Base-by-base conservation (phyloP, 2,329 filamentous ascomycete species). In the Colletotrichum musae region DNA sequence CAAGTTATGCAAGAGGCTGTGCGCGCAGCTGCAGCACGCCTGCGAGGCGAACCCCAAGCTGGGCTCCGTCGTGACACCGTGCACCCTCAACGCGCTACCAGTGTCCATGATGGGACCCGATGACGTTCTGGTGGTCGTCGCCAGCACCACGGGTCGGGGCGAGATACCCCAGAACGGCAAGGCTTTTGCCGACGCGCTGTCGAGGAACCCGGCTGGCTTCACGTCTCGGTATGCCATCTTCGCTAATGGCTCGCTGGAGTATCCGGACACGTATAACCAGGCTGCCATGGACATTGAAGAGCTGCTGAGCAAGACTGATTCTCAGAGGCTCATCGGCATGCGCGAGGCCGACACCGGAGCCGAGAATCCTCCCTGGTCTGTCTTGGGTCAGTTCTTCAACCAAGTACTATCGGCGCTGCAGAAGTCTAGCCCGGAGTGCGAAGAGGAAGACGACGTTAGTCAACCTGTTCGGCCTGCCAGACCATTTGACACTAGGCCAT, bases 1-100 rank as follows among this genome's bases (percentile, higher is more conserved):
- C 62, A 69, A 69, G 62, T 62, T 69, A 7, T 69, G 66, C 51
- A 69, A 69, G 36, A 66, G 66, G 56, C 56, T 69, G 66, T 69
- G 62, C 62, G 56, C 43, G 62, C 66, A 69, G 66, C 66, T 69
- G 66, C 66, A 69, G 62, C 66, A 66, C 18, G 66, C 62, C n/a
- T 66, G 66, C 51, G 66, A 69, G 39, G 45, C 39, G 41, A 69
- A 66, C 26, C 62, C 66, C 41, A 66, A 61, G 62, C 43, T 69
- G 32, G 66, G 66, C 43, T 54, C 56, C 56, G 66, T 69, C 50
- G 43, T 69, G 15, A 24, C 56, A 15, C 66, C 66, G 32, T 69
- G 66, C 66, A 69, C 66, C 15, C 66, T 69, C 62, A 69, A 69
- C 16, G 66, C 66, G 5, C 43, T 69, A 18, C 66, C 66, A 43